Percentiles rank a stretch among this genome's conserved stretches.
These are phyloP conservation scores for carrot (Daucus carota) DNA, from an alignment of 129 eudicot species.

Conservation along the genomic window DH1_v3.0 NC_030382.2:43205501-43206000, in stretches of 20 bases:
- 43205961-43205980: neutral
- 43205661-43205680: constrained; percentile 88
- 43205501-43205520: neutral
- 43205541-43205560: constrained; percentile 99
- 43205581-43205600: constrained; percentile 95
- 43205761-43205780: neutral
- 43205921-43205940: neutral
- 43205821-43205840: neutral
- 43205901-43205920: neutral
- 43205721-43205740: neutral
- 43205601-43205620: constrained; percentile 98
- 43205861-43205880: neutral
- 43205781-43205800: neutral
- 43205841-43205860: neutral
- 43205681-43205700: constrained; percentile 21
- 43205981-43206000: neutral
- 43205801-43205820: neutral
- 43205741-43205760: neutral
- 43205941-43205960: neutral
- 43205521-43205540: constrained; percentile 22
- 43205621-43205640: constrained; percentile 88
- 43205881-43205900: too few species aligned
- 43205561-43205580: constrained; percentile 79
- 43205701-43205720: neutral
- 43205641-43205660: constrained; percentile 96